Percentiles rank a stretch among this genome's conserved stretches.
phyloP scores from a whole-genome alignment of 2,329 filamentous ascomycete species.

The Pyrenochaeta sp. region DNA sequence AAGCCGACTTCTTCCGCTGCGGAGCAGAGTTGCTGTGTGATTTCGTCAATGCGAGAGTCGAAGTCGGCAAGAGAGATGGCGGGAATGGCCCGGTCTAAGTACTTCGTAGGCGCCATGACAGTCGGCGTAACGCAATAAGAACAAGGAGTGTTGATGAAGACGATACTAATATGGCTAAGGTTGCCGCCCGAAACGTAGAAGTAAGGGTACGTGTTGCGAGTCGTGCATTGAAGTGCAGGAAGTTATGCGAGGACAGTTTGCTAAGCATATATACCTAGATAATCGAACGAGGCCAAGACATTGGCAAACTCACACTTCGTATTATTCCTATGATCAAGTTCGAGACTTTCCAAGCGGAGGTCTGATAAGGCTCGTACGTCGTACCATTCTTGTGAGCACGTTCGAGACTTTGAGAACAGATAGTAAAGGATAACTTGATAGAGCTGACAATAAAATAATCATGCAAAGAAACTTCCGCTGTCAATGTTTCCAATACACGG shows the following conservation, averaged over 20 bases:
- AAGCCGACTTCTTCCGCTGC: slow-evolving; percentile 69
- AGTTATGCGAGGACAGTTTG: neutral
- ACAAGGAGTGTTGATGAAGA: neutral
- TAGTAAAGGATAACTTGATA: neutral
- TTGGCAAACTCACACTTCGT: neutral
- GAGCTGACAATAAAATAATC: too few species aligned
- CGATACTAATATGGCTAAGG: neutral
- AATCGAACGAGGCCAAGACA: neutral
- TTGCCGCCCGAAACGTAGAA: neutral
- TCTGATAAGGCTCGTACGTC: neutral
- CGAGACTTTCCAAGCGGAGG: neutral
- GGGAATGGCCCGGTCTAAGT: slow-evolving; percentile 19
- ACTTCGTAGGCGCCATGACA: slow-evolving; percentile 20
- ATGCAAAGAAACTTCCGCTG: too few species aligned
- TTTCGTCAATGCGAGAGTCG: slow-evolving; percentile 60
- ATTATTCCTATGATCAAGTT: neutral
- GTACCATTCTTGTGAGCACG: neutral
- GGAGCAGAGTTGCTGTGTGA: slow-evolving; percentile 60
- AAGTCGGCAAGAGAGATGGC: slow-evolving; percentile 64
- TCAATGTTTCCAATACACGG: too few species aligned
- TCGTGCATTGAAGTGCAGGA: neutral
- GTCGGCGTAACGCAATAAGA: neutral
- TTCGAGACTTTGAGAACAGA: neutral
- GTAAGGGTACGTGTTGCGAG: neutral
- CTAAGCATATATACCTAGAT: neutral